Conservation (phyloP, 2,329 filamentous ascomycete genomes). For the Sclerotinia trifoliorum region DNA sequence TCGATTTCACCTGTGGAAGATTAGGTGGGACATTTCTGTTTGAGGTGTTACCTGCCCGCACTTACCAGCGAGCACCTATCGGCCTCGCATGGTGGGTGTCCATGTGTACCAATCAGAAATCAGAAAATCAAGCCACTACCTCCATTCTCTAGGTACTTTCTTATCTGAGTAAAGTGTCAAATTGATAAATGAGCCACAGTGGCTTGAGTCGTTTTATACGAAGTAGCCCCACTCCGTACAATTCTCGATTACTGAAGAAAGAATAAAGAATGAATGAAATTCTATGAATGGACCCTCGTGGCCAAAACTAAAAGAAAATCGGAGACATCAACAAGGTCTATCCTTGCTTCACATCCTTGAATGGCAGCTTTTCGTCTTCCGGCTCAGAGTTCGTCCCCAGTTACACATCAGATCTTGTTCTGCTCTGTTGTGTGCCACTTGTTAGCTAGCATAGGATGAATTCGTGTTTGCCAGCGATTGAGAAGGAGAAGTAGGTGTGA, state of each 20-base stretch:
- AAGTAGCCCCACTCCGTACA: no score
- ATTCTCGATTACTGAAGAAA: no score
- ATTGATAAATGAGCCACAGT: neutral
- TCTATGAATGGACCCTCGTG: neutral
- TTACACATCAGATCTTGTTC: slow-evolving; percentile 9
- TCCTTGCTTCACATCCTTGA: neutral
- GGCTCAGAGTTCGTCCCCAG: neutral
- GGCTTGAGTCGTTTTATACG: neutral
- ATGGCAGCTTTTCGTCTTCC: neutral
- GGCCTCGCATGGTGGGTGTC: neutral
- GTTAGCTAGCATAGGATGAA: neutral
- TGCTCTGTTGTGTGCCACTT: neutral
- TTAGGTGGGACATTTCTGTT: slow-evolving; percentile 1
- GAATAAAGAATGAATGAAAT: neutral
- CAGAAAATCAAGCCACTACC: neutral
- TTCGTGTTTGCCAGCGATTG: slow-evolving; percentile 5
- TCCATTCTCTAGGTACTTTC: neutral
- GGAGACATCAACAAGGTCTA: neutral
- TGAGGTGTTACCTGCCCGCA: slow-evolving; percentile 5
- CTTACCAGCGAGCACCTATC: neutral
- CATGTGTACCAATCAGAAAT: neutral
- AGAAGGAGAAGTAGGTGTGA: neutral
- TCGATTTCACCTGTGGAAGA: neutral
- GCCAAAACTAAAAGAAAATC: neutral
- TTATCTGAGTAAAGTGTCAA: neutral